Conservation (phyloP, 192 early-diverging fungal species). For the Coemansia sp. region DNA sequence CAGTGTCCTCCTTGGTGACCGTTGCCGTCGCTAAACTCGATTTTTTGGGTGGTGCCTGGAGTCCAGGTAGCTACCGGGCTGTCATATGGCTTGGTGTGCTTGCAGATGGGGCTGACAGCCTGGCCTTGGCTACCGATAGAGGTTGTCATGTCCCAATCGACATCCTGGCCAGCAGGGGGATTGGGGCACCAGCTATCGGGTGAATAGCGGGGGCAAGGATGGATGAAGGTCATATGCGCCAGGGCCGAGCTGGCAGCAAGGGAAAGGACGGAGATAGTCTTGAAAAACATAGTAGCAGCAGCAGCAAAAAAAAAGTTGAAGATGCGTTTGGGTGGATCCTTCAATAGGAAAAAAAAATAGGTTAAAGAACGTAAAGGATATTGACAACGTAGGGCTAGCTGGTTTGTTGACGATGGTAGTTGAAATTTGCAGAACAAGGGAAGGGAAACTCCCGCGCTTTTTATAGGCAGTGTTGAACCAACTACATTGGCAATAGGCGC, state of each 20-base stretch:
- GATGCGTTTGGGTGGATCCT: too few species aligned
- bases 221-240: constrained; percentile 10
- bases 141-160: constrained; percentile 16
- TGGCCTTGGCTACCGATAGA: constrained; percentile 6
- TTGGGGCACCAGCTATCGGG: constrained; percentile 10
- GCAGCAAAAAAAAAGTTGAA: too few species aligned
- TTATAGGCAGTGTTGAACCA: too few species aligned
- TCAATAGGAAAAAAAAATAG: too few species aligned
- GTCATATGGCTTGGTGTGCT: constrained; percentile 9
- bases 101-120: constrained; percentile 17
- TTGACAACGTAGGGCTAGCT: too few species aligned
- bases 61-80: constrained; percentile 27
- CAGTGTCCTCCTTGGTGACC: constrained; percentile 61
- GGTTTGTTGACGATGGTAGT: too few species aligned
- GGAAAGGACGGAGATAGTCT: not conserved
- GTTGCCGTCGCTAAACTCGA: constrained; percentile 13
- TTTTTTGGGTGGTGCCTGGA: constrained; percentile 50
- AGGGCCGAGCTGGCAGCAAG: not conserved
- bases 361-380: too few species aligned
- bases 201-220: constrained; percentile 5
- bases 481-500: too few species aligned
- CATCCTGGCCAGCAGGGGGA: not conserved
- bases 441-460: too few species aligned
- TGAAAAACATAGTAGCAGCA: not conserved
- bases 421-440: too few species aligned